Evolutionary conservation across 2,329 filamentous ascomycete species (phyloP).

Genomic region (Epichloe amarillans): DNA sequence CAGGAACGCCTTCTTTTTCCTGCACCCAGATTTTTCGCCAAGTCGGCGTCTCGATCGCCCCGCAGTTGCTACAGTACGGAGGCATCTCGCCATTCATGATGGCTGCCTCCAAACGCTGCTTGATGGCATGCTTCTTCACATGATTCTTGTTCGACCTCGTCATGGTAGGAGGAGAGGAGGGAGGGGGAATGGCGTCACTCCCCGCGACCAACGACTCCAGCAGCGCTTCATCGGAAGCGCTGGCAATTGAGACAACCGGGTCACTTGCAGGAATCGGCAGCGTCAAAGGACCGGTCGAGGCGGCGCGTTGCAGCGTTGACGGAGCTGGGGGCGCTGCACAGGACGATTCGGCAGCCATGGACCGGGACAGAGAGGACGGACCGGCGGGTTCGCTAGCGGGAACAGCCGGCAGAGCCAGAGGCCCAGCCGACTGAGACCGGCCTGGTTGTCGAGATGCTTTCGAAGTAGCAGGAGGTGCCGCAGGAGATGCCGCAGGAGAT

Average conservation of each 20-base stretch:
- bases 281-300: slow-evolving; percentile 19
- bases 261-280: slow-evolving; percentile 34
- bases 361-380: slow-evolving; percentile 27
- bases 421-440: slow-evolving; percentile 25
- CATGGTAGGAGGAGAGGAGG: slow-evolving; percentile 25
- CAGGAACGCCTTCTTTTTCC: slow-evolving; percentile 55
- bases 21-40: slow-evolving; percentile 93
- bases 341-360: slow-evolving; percentile 8
- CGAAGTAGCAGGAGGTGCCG: not conserved
- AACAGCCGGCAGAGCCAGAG: slow-evolving; percentile 22
- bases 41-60: slow-evolving; percentile 87
- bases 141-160: slow-evolving; percentile 48
- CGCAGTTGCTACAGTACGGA: slow-evolving; percentile 82
- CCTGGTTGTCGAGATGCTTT: slow-evolving; percentile 14
- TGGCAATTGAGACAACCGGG: slow-evolving; percentile 18
- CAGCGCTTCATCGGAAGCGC: slow-evolving; percentile 12
- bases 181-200: slow-evolving; percentile 26
- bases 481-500: not conserved
- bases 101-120: slow-evolving; percentile 44
- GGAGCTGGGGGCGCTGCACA: slow-evolving; percentile 20
- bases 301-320: slow-evolving; percentile 24
- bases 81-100: slow-evolving; percentile 75
- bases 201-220: slow-evolving; percentile 29
- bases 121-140: slow-evolving; percentile 49
- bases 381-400: slow-evolving; percentile 37